These are phyloP conservation scores for Capsicum rhomboideum DNA, from an alignment of 257 asterid species.

Conservation along the genomic window DNA sequence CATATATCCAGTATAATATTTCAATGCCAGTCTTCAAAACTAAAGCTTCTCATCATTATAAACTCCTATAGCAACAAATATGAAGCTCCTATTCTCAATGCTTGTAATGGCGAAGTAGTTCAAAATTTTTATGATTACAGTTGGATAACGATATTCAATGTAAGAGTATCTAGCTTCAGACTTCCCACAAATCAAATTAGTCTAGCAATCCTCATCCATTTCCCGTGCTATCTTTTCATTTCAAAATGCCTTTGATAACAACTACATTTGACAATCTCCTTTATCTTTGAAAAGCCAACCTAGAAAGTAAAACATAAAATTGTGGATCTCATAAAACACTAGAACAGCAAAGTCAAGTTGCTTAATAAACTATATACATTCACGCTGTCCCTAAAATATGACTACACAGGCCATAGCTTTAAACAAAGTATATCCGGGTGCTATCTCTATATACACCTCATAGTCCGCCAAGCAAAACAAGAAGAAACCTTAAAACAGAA, in stretches of 20 bases:
- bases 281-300: not conserved
- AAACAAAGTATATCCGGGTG: not conserved
- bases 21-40: not conserved
- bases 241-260: not conserved
- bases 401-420: not conserved
- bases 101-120: not conserved
- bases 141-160: not conserved
- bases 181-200: not conserved
- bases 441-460: no score
- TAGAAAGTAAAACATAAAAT: not conserved
- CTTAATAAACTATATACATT: not conserved
- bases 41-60: not conserved
- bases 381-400: not conserved
- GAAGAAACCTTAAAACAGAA: not conserved
- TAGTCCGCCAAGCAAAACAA: slow-evolving; percentile 1
- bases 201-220: not conserved
- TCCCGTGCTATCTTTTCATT: not conserved
- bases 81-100: not conserved
- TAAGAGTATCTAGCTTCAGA: not conserved
- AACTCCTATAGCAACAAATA: not conserved
- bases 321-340: not conserved
- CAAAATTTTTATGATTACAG: not conserved
- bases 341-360: not conserved
- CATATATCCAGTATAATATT: not conserved
- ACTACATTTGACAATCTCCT: not conserved